phyloP scores from a whole-genome alignment of 2,329 filamentous ascomycete genomes.

The Cercospora sojina region DNA sequence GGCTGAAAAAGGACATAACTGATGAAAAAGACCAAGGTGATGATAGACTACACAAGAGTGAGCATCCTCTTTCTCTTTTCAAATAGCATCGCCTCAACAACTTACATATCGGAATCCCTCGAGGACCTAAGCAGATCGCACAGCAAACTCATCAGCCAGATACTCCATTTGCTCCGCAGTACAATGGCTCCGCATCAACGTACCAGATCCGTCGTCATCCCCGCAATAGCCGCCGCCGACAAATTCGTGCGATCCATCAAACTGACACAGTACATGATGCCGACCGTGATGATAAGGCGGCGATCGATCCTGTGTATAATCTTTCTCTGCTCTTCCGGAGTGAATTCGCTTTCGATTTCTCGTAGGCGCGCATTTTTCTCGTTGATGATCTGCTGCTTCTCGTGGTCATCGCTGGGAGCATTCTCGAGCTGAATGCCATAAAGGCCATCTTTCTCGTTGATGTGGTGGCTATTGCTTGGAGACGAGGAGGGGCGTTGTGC shows the following conservation, averaged over 20 bases:
- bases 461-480: neutral
- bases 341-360: conserved; percentile 22
- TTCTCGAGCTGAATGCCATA: conserved; percentile 11
- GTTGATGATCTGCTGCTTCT: neutral
- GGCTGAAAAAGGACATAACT: conserved; percentile 70
- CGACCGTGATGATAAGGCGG: conserved; percentile 46
- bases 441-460: conserved; percentile 11
- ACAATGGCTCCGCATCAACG: neutral
- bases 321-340: conserved; percentile 27
- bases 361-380: conserved; percentile 10
- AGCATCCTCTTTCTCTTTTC: conserved; percentile 10
- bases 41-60: conserved; percentile 52
- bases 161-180: neutral
- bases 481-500: neutral
- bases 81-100: neutral
- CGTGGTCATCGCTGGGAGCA: conserved; percentile 1
- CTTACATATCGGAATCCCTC: neutral
- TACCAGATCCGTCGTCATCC: conserved; percentile 44
- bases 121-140: neutral
- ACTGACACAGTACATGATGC: conserved; percentile 32
- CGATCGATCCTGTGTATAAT: conserved; percentile 69
- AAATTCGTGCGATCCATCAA: conserved; percentile 68
- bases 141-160: neutral
- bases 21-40: conserved; percentile 70
- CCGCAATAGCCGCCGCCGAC: conserved; percentile 70